Conservation (phyloP, 2,329 filamentous ascomycete genomes). For the Neofusicoccum sp. region DNA sequence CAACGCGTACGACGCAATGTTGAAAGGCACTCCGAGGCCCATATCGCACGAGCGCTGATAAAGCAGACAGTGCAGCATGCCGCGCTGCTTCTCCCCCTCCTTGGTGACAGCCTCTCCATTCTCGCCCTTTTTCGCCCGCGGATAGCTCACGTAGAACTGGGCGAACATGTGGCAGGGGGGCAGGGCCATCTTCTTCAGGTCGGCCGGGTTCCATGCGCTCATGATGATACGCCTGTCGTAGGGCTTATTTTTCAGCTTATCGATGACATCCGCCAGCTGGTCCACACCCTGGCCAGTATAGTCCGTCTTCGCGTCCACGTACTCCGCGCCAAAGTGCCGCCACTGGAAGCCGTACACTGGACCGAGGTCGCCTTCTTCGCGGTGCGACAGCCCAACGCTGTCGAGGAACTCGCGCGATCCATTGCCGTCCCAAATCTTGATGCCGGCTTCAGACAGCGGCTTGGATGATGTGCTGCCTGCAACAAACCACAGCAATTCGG, state of each 20-base stretch:
- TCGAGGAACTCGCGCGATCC: constrained; percentile 89
- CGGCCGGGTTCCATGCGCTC: constrained; percentile 88
- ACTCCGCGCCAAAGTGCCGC: constrained; percentile 95
- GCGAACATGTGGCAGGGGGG: constrained; percentile 98
- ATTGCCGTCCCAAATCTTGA: constrained; percentile 99
- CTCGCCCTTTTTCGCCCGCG: constrained; percentile 32
- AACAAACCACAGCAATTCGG: constrained; percentile 95
- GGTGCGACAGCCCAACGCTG: constrained; percentile 74
- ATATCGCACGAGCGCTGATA: constrained; percentile 97
- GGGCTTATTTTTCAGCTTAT: constrained; percentile 78
- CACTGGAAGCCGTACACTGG: constrained; percentile 99
- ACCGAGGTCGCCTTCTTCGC: constrained; percentile 83
- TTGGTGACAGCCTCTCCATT: constrained; percentile 28
- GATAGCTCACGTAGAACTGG: constrained; percentile 88
- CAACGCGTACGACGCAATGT: constrained; percentile 91
- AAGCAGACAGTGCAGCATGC: constrained; percentile 78
- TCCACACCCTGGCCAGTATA: constrained; percentile 89
- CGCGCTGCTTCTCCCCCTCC: constrained; percentile 44
- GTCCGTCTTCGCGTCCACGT: constrained; percentile 73
- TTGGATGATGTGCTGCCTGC: constrained; percentile 77
- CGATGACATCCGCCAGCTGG: constrained; percentile 85
- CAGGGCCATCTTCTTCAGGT: constrained; percentile 82
- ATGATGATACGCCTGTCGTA: constrained; percentile 90
- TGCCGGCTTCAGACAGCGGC: constrained; percentile 71
- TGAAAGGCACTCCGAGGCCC: constrained; percentile 96